phyloP scores from a whole-genome alignment of 352 stramenopile species.

The Pythium aquatile region DNA sequence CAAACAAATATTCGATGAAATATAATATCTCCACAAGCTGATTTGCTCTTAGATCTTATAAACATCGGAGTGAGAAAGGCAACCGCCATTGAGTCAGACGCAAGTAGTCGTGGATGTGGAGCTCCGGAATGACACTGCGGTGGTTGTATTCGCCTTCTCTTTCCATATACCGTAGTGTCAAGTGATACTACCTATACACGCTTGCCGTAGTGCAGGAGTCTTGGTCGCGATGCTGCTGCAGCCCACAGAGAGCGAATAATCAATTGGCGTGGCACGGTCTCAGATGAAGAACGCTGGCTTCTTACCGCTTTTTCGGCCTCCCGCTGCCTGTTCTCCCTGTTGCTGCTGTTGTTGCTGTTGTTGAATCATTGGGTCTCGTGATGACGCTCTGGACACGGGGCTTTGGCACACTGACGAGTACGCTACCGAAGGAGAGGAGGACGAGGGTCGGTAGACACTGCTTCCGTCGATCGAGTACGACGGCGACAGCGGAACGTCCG shows the following conservation, averaged over 20 bases:
- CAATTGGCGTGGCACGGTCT: not conserved
- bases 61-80: not conserved
- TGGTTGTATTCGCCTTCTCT: too few species aligned
- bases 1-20: not conserved
- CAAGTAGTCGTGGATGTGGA: too few species aligned
- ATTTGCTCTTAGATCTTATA: not conserved
- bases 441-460: conserved; percentile 38
- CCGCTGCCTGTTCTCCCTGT: not conserved
- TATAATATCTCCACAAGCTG: not conserved
- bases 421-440: conserved; percentile 48
- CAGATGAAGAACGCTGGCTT: conserved; percentile 65
- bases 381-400: conserved; percentile 33
- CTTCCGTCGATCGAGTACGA: conserved; percentile 37
- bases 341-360: not conserved
- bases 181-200: not conserved
- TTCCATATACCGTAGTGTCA: too few species aligned
- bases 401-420: conserved; percentile 69
- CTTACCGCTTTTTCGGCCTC: conserved; percentile 21
- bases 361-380: conserved; percentile 10
- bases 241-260: not conserved
- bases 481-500: conserved; percentile 48
- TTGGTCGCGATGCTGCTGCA: not conserved
- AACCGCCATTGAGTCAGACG: not conserved
- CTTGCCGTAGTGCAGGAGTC: not conserved
- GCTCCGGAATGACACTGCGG: too few species aligned